Conservation (phyloP, 148 eudicot species). For the Tetragonia tetragonoides region DNA sequence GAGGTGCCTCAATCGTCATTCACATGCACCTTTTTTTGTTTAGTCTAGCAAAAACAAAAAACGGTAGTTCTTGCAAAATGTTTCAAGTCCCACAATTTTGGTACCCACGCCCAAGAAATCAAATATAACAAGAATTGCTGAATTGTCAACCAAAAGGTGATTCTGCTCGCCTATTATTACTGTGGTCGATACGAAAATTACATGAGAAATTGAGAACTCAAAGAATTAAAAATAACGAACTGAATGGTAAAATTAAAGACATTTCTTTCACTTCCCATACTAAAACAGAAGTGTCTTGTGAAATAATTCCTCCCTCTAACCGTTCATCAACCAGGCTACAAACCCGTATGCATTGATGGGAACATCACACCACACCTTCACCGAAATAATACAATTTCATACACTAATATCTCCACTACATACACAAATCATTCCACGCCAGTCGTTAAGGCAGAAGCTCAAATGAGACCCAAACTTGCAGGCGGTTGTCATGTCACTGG, state of each 20-base stretch:
- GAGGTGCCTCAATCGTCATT: no score
- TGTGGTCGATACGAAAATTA: constrained; percentile 18
- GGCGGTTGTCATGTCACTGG: constrained; percentile 3
- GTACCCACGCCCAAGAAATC: no score
- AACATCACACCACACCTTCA: constrained; percentile 6
- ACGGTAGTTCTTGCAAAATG: no score
- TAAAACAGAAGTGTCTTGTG: constrained; percentile 11
- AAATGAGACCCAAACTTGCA: not conserved
- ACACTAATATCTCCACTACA: constrained; percentile 2
- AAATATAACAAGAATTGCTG: no score
- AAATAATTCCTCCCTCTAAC: constrained; percentile 5
- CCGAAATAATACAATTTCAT: constrained; percentile 24
- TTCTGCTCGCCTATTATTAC: not conserved
- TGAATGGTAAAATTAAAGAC: not conserved
- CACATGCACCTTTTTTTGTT: no score
- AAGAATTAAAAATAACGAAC: constrained; percentile 18
- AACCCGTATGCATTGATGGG: constrained; percentile 8
- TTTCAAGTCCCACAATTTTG: no score
- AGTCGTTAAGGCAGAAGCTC: not conserved
- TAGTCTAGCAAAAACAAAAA: no score
- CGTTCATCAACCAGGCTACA: constrained; percentile 19
- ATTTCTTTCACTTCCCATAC: constrained; percentile 17
- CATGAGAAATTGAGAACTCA: constrained; percentile 10
- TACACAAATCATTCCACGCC: not conserved
- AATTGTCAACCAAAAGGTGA: no score